These are phyloP conservation scores for Penicillium parvum DNA, from an alignment of 495 filamentous ascomycete species.

Conservation along the genomic window DNA sequence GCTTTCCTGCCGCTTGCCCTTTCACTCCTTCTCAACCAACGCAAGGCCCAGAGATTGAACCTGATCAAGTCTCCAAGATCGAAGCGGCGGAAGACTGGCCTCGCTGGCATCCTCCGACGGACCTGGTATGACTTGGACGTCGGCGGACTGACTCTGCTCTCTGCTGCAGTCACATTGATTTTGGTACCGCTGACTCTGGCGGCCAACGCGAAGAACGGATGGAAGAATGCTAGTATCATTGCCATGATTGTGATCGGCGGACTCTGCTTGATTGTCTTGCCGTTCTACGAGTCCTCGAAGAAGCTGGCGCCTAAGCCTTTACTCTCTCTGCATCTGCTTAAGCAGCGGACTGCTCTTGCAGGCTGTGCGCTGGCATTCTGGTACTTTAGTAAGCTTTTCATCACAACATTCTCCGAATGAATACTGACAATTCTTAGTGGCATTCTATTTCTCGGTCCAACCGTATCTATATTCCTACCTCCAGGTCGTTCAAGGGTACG, in stretches of 20 bases:
- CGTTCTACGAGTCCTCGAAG: conserved; percentile 56
- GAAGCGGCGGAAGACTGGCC: conserved; percentile 20
- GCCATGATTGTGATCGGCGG: conserved; percentile 58
- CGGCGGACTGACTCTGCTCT: conserved; percentile 52
- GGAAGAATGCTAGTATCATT: conserved; percentile 54
- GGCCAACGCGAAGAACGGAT: conserved; percentile 43
- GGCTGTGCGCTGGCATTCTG: conserved; percentile 56
- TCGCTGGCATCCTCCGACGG: conserved; percentile 33
- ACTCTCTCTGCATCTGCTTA: conserved; percentile 56
- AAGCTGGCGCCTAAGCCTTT: conserved; percentile 53
- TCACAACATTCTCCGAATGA: not conserved
- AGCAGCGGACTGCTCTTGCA: conserved; percentile 56
- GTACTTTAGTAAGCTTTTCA: conserved; percentile 49
- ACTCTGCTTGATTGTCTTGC: conserved; percentile 51
- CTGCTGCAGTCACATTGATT: conserved; percentile 53
- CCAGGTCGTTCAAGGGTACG: conserved; percentile 62
- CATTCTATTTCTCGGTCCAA: conserved; percentile 62
- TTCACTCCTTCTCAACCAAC: conserved; percentile 50
- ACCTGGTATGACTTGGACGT: conserved; percentile 55
- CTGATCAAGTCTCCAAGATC: conserved; percentile 38
- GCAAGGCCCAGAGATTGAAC: conserved; percentile 50
- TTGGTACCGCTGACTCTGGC: conserved; percentile 58
- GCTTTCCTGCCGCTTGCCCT: conserved; percentile 55
- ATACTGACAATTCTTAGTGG: conserved; percentile 42
- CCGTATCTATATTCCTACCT: conserved; percentile 69